Evolutionary conservation across 495 filamentous ascomycete species (phyloP), one percentile per base, ranked within the genome.

Genomic region (Aspergillus biplanus): DNA sequence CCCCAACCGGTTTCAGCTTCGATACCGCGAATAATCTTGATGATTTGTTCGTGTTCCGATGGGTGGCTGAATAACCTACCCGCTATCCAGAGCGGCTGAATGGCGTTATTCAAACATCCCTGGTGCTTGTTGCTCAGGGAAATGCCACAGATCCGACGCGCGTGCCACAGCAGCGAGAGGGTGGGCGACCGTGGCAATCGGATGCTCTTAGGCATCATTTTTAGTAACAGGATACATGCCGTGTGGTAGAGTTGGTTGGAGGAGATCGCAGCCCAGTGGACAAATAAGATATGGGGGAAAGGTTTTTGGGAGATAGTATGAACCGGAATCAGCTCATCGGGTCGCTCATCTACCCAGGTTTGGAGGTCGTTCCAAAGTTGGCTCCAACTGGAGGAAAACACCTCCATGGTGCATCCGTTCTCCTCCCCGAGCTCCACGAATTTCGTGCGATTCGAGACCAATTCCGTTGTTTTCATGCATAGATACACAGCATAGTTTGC

Each of bases 201-300:
- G 27, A 78, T 69, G 5, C 56, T 52, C 50, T 75, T 78, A 4
- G 79, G 77, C 58, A 69, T 73, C 33, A 71, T 73, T 21, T 78
- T 73, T 2, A 84, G 68, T 37, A 84, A 61, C 13, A 83, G 63
- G 31, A 83, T 73, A 59, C 78, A 78, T 15, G 77, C 73, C 0
- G 81, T 82, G 56, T 83, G 80, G 31, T 81, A 81, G 0, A 83
- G 69, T 52, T 83, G 81, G 34, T 82, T 82, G 2, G 75, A 77
- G 0, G 79, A 83, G 18, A 84, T 83, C 8, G 81, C 81, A 7
- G 78, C 77, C 73, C 78, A 77, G 48, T 78, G 75, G 12, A 74
- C 58, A 50, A 79, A 84, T 8, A 84, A 67, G 12, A 83, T 75
- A 18, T 75, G 67, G 0, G 79, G 76, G 49, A 83, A 83, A 11